Conservation (phyloP, 805 yeast genomes). For the Teunomyces pallodes region DNA sequence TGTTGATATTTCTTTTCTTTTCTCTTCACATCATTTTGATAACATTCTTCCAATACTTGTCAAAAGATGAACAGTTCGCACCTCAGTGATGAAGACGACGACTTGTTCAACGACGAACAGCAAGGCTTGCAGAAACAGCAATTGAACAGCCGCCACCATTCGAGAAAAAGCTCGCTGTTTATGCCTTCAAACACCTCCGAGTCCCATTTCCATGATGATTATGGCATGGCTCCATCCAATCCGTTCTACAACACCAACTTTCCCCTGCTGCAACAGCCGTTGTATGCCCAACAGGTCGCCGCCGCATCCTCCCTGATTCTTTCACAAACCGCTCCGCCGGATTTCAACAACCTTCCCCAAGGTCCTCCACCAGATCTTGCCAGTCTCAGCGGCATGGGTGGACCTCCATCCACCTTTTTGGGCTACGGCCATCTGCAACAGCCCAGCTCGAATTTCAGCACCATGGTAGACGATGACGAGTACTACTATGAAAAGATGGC, state of each 20-base stretch:
- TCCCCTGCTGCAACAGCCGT: slow-evolving; percentile 7
- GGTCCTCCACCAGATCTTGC: slow-evolving; percentile 1
- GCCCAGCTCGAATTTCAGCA: slow-evolving; percentile 15
- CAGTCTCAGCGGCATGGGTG: slow-evolving; percentile 1
- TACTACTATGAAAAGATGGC: slow-evolving; percentile 7
- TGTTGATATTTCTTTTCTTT: background rate
- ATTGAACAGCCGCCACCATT: slow-evolving; percentile 4
- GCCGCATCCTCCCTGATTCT: slow-evolving; percentile 7
- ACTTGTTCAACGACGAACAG: slow-evolving; percentile 9
- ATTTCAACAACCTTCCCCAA: background rate
- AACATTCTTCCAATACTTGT: background rate
- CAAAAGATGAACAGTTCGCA: background rate
- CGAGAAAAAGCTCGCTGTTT: slow-evolving; percentile 8
- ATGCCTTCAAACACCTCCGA: slow-evolving; percentile 5
- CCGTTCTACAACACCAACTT: slow-evolving; percentile 6
- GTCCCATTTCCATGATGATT: slow-evolving; percentile 1
- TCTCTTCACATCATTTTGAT: background rate
- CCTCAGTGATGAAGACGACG: slow-evolving; percentile 9
- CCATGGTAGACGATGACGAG: slow-evolving; percentile 21
- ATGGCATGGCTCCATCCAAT: slow-evolving; percentile 3
- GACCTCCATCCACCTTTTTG: background rate
- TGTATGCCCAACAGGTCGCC: slow-evolving; percentile 6
- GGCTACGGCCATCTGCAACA: slow-evolving; percentile 7
- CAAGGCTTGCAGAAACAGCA: background rate
- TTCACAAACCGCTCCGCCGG: background rate